A percentile compares a stretch with the other conserved stretches of the same genome.
Evolutionary conservation across 1,139 yeast species (phyloP).

Genomic region (Hyphopichia fennica): DNA sequence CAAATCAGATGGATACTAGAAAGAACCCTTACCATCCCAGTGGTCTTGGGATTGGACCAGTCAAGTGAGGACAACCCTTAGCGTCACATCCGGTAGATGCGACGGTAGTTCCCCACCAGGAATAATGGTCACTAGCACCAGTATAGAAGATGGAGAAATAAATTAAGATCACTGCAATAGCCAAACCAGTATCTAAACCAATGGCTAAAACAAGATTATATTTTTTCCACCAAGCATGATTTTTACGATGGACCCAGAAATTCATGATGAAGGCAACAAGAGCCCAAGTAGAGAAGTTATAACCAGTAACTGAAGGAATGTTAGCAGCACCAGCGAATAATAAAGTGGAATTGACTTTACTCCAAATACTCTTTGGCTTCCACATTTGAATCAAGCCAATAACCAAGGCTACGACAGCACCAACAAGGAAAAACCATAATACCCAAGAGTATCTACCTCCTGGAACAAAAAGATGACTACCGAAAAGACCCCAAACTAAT

Average conservation of each 20-base stretch:
- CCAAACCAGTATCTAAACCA: constrained; percentile 28
- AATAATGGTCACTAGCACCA: constrained; percentile 10
- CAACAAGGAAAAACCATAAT: constrained; percentile 14
- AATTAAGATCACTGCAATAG: constrained; percentile 21
- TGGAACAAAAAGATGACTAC: constrained; percentile 6
- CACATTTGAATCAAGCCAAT: constrained; percentile 9
- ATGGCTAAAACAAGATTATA: constrained; percentile 44
- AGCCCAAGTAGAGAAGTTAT: constrained; percentile 19
- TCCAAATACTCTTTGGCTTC: constrained; percentile 14
- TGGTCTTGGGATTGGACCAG: constrained; percentile 6
- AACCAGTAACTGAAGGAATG: constrained; percentile 24
- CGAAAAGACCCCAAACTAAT: constrained; percentile 11
- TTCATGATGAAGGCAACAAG: constrained; percentile 14
- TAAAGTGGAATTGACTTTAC: constrained; percentile 12
- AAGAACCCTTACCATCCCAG: constrained; percentile 7
- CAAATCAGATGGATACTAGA: no score
- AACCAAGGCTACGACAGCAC: constrained; percentile 11
- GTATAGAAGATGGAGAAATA: constrained; percentile 22
- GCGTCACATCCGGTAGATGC: constrained; percentile 10
- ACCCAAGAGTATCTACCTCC: constrained; percentile 11
- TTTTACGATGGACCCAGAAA: constrained; percentile 12
- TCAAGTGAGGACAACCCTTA: constrained; percentile 11
- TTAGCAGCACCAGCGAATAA: constrained; percentile 20
- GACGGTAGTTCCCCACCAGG: constrained; percentile 13
- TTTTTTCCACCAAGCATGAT: constrained; percentile 48